Percentiles rank a stretch among this genome's conserved stretches.
These are phyloP conservation scores for Entomortierella lignicola DNA, from an alignment of 192 early-diverging fungal genomes.

Conservation along the genomic window DNA sequence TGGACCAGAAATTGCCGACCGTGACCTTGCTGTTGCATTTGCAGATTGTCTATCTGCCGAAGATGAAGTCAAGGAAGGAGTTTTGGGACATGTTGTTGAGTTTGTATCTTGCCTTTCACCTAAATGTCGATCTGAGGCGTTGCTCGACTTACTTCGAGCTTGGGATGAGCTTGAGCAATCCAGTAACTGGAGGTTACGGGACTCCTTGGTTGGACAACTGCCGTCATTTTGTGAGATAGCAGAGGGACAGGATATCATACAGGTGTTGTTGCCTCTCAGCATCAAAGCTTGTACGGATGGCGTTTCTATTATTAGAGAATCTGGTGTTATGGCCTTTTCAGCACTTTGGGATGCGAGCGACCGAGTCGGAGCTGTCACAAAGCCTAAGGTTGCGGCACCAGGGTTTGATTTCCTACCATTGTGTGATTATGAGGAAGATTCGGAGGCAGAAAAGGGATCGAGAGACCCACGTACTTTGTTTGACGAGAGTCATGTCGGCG, in stretches of 20 bases:
- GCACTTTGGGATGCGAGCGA: slow-evolving; percentile 31
- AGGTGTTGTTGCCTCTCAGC: slow-evolving; percentile 74
- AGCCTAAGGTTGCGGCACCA: slow-evolving; percentile 7
- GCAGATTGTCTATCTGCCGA: slow-evolving; percentile 62
- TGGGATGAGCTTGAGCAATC: slow-evolving; percentile 72
- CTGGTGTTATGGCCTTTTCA: slow-evolving; percentile 54
- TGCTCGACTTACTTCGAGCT: slow-evolving; percentile 73
- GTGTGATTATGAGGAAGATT: slow-evolving; percentile 40
- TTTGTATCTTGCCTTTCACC: slow-evolving; percentile 72
- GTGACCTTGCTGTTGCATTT: slow-evolving; percentile 65
- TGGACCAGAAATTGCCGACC: slow-evolving; percentile 64
- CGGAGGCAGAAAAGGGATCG: slow-evolving; percentile 32
- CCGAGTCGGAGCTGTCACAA: slow-evolving; percentile 15
- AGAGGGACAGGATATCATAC: slow-evolving; percentile 67
- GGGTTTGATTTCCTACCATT: slow-evolving; percentile 25
- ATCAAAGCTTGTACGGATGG: slow-evolving; percentile 66
- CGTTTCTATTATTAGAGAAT: slow-evolving; percentile 65
- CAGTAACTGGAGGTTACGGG: slow-evolving; percentile 78
- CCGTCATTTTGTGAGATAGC: slow-evolving; percentile 71
- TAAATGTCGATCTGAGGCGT: slow-evolving; percentile 69
- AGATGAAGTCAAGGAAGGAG: slow-evolving; percentile 78
- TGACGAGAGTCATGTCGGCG: slow-evolving; percentile 14
- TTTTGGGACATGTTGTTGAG: slow-evolving; percentile 73
- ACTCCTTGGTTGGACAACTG: slow-evolving; percentile 76
- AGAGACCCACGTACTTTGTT: neutral